Percentiles rank a stretch among this genome's conserved stretches.
phyloP scores from a whole-genome alignment of 306 rosid genomes.

The Prunus padus region DNA sequence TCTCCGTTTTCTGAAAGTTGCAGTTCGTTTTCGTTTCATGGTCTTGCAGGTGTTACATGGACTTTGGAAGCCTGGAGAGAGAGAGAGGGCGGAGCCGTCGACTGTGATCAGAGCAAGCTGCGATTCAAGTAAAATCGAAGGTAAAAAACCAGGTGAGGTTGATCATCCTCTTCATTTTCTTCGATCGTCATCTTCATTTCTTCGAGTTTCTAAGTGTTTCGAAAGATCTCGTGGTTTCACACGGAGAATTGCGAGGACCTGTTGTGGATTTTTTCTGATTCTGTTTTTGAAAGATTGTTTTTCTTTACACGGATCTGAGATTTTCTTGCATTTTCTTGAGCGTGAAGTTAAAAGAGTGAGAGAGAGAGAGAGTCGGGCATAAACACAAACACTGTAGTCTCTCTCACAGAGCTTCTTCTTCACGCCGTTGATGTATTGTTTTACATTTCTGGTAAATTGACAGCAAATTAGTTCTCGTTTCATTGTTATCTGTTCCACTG shows the following conservation, averaged over 20 bases:
- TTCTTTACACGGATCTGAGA: constrained; percentile 14
- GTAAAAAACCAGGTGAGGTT: neutral
- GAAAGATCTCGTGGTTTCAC: neutral
- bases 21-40: neutral
- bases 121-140: constrained; percentile 9
- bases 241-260: no score
- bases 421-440: constrained; percentile 4
- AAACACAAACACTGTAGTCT: neutral
- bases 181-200: neutral
- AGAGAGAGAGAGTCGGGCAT: neutral
- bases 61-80: neutral
- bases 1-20: neutral
- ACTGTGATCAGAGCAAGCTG: constrained; percentile 21
- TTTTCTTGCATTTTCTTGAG: constrained; percentile 10
- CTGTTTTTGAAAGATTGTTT: neutral
- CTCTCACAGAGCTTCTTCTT: constrained; percentile 19
- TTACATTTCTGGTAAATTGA: constrained; percentile 19
- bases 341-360: neutral
- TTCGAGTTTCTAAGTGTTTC: no score
- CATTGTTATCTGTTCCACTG: constrained; percentile 45
- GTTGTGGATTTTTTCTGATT: neutral
- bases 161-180: neutral
- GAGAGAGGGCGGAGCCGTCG: constrained; percentile 9
- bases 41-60: constrained; percentile 10
- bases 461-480: constrained; percentile 28